phyloP scores from a whole-genome alignment of 2,329 filamentous ascomycete genomes.

The Lasiodiplodia hormozganensis region DNA sequence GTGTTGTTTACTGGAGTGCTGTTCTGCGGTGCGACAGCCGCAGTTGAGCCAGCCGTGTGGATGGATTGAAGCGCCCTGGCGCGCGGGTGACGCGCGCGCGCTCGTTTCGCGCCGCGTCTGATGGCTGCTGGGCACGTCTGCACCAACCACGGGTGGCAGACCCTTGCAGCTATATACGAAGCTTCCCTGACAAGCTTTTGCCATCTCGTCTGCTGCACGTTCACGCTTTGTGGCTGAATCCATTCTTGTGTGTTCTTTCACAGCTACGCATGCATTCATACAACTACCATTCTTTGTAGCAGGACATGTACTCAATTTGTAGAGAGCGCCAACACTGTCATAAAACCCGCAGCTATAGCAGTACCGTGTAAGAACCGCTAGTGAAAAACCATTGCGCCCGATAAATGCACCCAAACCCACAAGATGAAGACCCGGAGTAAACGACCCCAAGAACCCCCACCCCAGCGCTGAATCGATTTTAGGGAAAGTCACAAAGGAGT shows the following conservation, averaged over 20 bases:
- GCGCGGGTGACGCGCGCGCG: conserved; percentile 25
- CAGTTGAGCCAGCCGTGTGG: conserved; percentile 13
- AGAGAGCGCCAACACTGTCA: conserved; percentile 9
- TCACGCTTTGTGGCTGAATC: background rate
- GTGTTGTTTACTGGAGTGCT: conserved; percentile 18
- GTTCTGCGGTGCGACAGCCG: conserved; percentile 24
- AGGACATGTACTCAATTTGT: background rate
- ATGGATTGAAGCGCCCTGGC: conserved; percentile 4
- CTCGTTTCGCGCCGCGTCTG: conserved; percentile 12
- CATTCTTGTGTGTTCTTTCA: conserved; percentile 3
- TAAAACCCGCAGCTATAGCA: background rate
- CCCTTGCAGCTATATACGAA: background rate
- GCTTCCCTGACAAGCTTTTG: background rate
- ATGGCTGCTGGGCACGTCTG: background rate
- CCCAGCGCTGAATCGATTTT: background rate
- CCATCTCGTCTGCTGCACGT: background rate
- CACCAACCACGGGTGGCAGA: background rate
- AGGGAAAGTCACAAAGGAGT: background rate
- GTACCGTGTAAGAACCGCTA: background rate
- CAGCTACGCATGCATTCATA: background rate
- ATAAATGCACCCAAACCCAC: conserved; percentile 18
- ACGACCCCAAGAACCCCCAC: background rate
- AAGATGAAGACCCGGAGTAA: background rate
- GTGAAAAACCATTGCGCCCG: conserved; percentile 20
- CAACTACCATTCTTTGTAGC: background rate